These are phyloP conservation scores for Malassezia sp. DNA, from an alignment of 1,284 basidiomycete species.

Conservation along the genomic window DNA sequence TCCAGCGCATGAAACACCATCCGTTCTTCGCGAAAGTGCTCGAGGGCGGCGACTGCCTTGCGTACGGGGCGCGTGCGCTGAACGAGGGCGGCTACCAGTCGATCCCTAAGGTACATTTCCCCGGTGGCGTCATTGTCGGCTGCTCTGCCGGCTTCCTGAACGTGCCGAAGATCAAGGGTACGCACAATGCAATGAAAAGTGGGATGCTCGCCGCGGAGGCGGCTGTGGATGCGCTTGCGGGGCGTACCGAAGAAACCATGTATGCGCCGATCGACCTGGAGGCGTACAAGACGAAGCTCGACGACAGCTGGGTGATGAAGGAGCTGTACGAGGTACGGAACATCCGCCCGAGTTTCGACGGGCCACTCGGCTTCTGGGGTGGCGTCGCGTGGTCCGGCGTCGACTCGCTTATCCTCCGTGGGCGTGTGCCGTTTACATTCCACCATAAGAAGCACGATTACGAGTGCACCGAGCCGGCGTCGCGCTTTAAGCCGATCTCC, in stretches of 20 bases:
- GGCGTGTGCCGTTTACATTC: slow-evolving; percentile 86
- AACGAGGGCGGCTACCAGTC: slow-evolving; percentile 93
- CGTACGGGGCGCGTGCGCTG: slow-evolving; percentile 80
- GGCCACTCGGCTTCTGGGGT: slow-evolving; percentile 70
- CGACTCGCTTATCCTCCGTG: slow-evolving; percentile 74
- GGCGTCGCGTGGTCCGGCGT: slow-evolving; percentile 82
- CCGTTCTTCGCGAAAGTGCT: slow-evolving; percentile 76
- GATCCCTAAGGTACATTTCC: slow-evolving; percentile 81
- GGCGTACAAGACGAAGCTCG: slow-evolving; percentile 62
- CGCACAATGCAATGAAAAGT: slow-evolving; percentile 98
- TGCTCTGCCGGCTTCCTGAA: slow-evolving; percentile 92
- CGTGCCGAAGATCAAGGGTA: slow-evolving; percentile 97
- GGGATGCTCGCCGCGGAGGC: slow-evolving; percentile 93
- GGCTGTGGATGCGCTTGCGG: slow-evolving; percentile 58
- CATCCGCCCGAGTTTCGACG: slow-evolving; percentile 80
- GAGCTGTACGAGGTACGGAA: slow-evolving; percentile 89
- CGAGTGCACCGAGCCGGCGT: slow-evolving; percentile 44
- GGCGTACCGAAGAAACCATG: slow-evolving; percentile 23
- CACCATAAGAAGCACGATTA: slow-evolving; percentile 61
- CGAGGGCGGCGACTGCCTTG: slow-evolving; percentile 64
- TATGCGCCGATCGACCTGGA: slow-evolving; percentile 58
- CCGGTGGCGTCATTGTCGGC: slow-evolving; percentile 86
- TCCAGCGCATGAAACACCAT: slow-evolving; percentile 96
- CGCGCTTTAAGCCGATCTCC: slow-evolving; percentile 64
- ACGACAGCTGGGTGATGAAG: slow-evolving; percentile 71